phyloP scores from a whole-genome alignment of 1,139 yeast species.

The Chernovozyma aurita region DNA sequence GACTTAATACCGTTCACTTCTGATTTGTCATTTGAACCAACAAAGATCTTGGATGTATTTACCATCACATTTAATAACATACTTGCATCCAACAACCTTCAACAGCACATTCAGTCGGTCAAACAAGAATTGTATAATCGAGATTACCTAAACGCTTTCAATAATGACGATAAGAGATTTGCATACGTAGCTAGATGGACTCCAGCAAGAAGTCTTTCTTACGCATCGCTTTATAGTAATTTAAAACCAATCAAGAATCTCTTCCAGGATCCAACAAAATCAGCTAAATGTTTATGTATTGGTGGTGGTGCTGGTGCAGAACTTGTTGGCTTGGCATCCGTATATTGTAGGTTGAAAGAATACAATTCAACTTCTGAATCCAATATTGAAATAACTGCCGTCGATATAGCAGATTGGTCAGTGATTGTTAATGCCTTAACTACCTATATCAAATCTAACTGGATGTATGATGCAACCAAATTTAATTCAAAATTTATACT shows the following conservation, averaged over 20 bases:
- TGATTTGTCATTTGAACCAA: slow-evolving; percentile 24
- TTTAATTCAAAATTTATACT: slow-evolving; percentile 44
- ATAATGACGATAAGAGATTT: slow-evolving; percentile 54
- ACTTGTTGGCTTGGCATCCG: slow-evolving; percentile 62
- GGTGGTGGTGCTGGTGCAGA: slow-evolving; percentile 95
- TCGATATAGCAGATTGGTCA: slow-evolving; percentile 81
- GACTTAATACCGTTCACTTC: slow-evolving; percentile 31
- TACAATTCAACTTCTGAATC: slow-evolving; percentile 28
- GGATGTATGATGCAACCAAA: slow-evolving; percentile 44
- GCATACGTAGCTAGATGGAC: slow-evolving; percentile 88
- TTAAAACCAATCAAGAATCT: slow-evolving; percentile 38
- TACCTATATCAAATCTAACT: slow-evolving; percentile 38
- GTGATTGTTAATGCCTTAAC: slow-evolving; percentile 44
- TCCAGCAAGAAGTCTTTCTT: slow-evolving; percentile 74
- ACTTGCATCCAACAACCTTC: slow-evolving; percentile 40
- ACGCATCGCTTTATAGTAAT: slow-evolving; percentile 58
- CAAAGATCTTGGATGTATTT: slow-evolving; percentile 47
- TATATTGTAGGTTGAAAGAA: slow-evolving; percentile 49
- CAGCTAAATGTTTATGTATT: slow-evolving; percentile 49
- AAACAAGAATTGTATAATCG: slow-evolving; percentile 67
- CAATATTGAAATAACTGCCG: slow-evolving; percentile 43
- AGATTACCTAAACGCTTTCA: slow-evolving; percentile 67
- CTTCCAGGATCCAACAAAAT: slow-evolving; percentile 25
- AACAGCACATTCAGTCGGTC: slow-evolving; percentile 56
- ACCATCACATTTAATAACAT: slow-evolving; percentile 42